These are phyloP conservation scores for Phytophthora meadii DNA, from an alignment of 352 stramenopile species.

Conservation along the genomic window DNA sequence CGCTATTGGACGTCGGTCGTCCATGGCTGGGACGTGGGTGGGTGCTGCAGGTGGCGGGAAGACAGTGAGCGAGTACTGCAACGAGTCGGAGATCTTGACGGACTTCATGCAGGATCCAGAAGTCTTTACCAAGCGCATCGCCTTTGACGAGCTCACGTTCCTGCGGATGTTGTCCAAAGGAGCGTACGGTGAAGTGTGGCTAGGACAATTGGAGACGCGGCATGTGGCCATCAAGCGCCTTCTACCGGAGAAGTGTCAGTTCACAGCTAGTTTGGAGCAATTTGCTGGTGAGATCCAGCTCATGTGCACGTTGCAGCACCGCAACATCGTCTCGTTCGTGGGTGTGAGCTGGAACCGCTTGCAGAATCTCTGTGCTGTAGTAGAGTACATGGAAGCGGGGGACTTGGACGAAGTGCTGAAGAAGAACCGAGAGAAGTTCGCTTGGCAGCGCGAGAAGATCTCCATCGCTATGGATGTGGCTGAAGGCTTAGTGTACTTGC, in stretches of 20 bases:
- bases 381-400: conserved; percentile 84
- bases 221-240: conserved; percentile 82
- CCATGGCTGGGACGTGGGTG: conserved; percentile 37
- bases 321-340: conserved; percentile 79
- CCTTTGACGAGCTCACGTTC: conserved; percentile 75
- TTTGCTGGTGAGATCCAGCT: conserved; percentile 79
- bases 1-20: conserved; percentile 29
- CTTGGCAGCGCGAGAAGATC: conserved; percentile 79
- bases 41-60: conserved; percentile 41
- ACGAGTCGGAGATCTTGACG: conserved; percentile 61
- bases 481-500: conserved; percentile 86
- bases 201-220: conserved; percentile 68
- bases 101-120: conserved; percentile 60
- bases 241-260: conserved; percentile 64
- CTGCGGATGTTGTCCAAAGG: conserved; percentile 71
- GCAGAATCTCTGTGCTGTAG: conserved; percentile 74
- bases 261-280: conserved; percentile 60
- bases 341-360: conserved; percentile 74
- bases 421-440: conserved; percentile 57
- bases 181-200: conserved; percentile 77
- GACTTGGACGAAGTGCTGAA: conserved; percentile 69
- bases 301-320: conserved; percentile 75
- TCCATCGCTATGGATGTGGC: conserved; percentile 85
- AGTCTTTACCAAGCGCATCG: conserved; percentile 58
- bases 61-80: conserved; percentile 63